These are phyloP conservation scores for Leccinum fuscescens DNA, from an alignment of 1,284 basidiomycete species.

Conservation along the genomic window DNA sequence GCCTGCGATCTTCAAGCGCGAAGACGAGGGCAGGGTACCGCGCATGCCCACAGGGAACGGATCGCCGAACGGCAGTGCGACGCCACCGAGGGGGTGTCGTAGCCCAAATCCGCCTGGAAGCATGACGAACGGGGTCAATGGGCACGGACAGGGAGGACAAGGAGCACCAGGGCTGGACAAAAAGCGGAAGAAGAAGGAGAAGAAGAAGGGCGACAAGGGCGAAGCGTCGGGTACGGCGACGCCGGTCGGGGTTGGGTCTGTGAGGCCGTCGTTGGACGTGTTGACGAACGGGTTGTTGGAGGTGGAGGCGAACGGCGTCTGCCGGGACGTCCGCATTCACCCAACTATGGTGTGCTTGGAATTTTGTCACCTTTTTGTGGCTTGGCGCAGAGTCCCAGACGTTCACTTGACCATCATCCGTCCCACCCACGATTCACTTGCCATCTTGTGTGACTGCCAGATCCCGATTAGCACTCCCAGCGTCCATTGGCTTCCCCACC, in stretches of 20 bases:
- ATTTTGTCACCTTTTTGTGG: no score
- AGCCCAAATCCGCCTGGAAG: conserved; percentile 35
- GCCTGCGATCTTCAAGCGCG: conserved; percentile 82
- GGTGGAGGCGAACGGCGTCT: background rate
- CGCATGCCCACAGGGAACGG: conserved; percentile 37
- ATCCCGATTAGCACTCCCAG: no score
- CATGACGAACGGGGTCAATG: conserved; percentile 33
- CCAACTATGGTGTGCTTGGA: no score
- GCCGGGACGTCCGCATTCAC: no score
- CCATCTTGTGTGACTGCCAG: no score
- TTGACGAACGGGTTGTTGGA: conserved; percentile 28
- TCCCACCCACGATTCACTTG: no score
- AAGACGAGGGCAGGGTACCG: conserved; percentile 74
- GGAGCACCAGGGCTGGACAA: conserved; percentile 36
- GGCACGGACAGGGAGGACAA: conserved; percentile 21
- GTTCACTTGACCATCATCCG: no score
- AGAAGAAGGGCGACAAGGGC: conserved; percentile 44
- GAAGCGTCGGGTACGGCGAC: conserved; percentile 33
- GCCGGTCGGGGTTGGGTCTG: conserved; percentile 29
- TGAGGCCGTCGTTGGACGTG: conserved; percentile 36
- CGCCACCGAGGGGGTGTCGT: conserved; percentile 42
- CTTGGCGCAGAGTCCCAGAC: no score
- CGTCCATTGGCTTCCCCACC: no score
- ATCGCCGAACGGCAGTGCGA: conserved; percentile 55
- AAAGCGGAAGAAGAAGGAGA: conserved; percentile 59